These are phyloP conservation scores for Oryza meyeriana DNA, from an alignment of 176 grass and related monocot species.

Conservation along the genomic window DNA sequence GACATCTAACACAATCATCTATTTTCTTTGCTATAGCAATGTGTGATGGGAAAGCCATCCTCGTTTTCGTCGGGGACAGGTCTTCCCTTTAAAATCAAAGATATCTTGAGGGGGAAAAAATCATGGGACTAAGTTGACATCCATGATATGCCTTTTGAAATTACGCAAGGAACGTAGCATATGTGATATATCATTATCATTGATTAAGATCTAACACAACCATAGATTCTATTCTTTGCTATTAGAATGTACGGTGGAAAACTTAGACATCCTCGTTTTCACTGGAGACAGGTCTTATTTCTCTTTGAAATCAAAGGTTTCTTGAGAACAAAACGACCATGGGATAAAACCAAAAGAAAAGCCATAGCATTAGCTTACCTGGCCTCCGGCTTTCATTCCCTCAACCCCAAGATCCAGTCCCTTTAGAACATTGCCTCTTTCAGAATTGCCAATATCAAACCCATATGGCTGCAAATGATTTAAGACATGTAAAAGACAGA, in stretches of 20 bases:
- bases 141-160: neutral
- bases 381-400: constrained; percentile 95
- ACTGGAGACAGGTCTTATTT: neutral
- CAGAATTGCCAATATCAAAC: constrained; percentile 95
- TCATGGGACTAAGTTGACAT: constrained; percentile 10
- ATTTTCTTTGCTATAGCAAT: constrained; percentile 1
- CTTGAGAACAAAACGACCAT: neutral
- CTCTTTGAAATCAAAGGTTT: neutral
- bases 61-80: neutral
- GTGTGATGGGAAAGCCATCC: neutral
- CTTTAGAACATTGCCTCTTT: constrained; percentile 86
- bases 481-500: neutral
- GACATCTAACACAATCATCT: constrained; percentile 11
- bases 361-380: constrained; percentile 40
- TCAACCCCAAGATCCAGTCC: constrained; percentile 96
- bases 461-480: constrained; percentile 79
- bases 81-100: neutral
- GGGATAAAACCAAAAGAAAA: constrained; percentile 9
- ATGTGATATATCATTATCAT: neutral
- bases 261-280: neutral
- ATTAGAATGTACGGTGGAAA: neutral
- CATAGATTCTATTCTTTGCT: constrained; percentile 12
- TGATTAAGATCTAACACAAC: constrained; percentile 1
- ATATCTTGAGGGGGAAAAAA: constrained; percentile 16
- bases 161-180: neutral